These are phyloP conservation scores for Earliella scabrosa DNA, from an alignment of 1,284 basidiomycete genomes.

Conservation along the genomic window DNA sequence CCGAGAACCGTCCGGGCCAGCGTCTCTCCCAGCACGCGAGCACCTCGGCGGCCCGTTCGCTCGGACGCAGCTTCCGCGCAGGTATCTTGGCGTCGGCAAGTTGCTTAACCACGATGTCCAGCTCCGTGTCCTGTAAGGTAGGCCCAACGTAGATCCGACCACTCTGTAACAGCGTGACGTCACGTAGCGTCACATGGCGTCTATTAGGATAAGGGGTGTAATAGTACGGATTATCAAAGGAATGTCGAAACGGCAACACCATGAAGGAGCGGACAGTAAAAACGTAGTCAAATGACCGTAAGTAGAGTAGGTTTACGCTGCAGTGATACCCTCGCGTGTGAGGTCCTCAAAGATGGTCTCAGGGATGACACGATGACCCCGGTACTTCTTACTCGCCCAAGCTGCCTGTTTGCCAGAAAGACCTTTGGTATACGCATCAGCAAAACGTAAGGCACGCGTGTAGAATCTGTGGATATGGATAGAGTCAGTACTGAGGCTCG, in stretches of 20 bases:
- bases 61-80: background rate
- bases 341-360: background rate
- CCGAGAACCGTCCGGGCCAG: background rate
- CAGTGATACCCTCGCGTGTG: background rate
- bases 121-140: slow-evolving; percentile 3
- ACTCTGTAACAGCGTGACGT: background rate
- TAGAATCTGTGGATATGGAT: slow-evolving; percentile 15
- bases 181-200: background rate
- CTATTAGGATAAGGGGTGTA: background rate
- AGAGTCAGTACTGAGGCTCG: background rate
- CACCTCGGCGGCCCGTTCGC: slow-evolving; percentile 8
- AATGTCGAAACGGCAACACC: no score
- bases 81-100: slow-evolving; percentile 4
- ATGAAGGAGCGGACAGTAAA: background rate
- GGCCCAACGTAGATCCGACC: background rate
- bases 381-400: slow-evolving; percentile 29
- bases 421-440: slow-evolving; percentile 25
- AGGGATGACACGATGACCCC: background rate
- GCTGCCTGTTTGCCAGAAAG: slow-evolving; percentile 26
- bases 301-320: background rate
- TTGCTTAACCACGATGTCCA: background rate
- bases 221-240: background rate
- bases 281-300: background rate
- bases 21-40: slow-evolving; percentile 6
- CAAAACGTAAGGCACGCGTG: slow-evolving; percentile 16